These are phyloP conservation scores for Candida sphagnicola DNA, from an alignment of 805 yeast species.

Conservation along the genomic window DNA sequence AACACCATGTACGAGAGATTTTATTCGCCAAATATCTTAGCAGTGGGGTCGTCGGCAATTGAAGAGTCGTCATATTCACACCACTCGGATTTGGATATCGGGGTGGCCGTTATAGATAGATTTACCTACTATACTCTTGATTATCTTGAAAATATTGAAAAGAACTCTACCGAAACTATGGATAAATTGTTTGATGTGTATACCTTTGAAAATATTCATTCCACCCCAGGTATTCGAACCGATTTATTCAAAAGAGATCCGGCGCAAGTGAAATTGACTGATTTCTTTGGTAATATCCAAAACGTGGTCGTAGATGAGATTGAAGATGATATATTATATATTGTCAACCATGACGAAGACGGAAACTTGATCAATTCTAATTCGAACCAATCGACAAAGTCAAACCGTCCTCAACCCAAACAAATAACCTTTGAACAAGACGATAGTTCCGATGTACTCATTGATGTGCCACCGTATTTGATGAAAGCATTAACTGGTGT, in stretches of 20 bases:
- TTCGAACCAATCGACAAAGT: neutral
- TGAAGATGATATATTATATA: conserved; percentile 42
- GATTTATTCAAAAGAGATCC: conserved; percentile 70
- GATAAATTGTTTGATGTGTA: conserved; percentile 83
- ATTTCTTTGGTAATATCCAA: conserved; percentile 92
- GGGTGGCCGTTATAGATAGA: conserved; percentile 96
- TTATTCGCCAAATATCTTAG: conserved; percentile 86
- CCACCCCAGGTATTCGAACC: conserved; percentile 88
- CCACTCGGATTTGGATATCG: conserved; percentile 91
- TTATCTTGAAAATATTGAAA: conserved; percentile 77
- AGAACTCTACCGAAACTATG: conserved; percentile 68
- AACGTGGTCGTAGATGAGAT: conserved; percentile 61
- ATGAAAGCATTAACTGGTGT: conserved; percentile 12
- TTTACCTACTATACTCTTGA: conserved; percentile 91
- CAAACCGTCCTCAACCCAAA: neutral
- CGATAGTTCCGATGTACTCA: conserved; percentile 5
- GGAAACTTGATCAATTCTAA: conserved; percentile 10
- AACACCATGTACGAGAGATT: conserved; percentile 94
- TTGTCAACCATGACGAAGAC: conserved; percentile 28
- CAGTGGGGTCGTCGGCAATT: conserved; percentile 85
- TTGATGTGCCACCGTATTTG: conserved; percentile 10
- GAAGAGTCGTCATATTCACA: conserved; percentile 94
- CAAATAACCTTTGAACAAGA: conserved; percentile 9
- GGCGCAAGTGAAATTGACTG: conserved; percentile 73
- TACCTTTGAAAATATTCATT: conserved; percentile 80